Conservation (phyloP, 768 basidiomycete species). For the Amanita phalloides region DNA sequence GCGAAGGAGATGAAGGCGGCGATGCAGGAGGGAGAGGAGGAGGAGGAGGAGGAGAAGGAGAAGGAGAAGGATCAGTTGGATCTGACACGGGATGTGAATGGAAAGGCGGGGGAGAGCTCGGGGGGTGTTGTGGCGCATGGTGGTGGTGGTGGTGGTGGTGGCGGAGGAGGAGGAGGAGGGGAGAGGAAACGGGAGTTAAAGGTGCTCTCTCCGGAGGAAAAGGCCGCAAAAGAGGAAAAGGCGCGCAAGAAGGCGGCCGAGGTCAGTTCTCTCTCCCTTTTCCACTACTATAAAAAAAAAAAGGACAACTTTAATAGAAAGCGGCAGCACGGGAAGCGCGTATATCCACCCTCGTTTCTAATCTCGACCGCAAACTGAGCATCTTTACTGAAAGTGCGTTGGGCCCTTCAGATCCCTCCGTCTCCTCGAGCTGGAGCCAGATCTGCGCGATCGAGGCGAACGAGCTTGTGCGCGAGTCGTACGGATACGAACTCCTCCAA, state of each 20-base stretch:
- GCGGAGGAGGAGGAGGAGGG: too few relatives aligned
- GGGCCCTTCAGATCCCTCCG: conserved; percentile 58
- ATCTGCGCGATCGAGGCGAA: conserved; percentile 78
- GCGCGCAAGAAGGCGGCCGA: conserved; percentile 55
- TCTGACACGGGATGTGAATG: conserved; percentile 24
- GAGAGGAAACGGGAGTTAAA: conserved; percentile 25
- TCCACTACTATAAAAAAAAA: too few relatives aligned
- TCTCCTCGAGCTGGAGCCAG: conserved; percentile 60
- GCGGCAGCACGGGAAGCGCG: conserved; percentile 70
- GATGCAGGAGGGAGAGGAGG: conserved; percentile 73
- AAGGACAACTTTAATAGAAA: conserved; percentile 29
- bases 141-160: too few relatives aligned
- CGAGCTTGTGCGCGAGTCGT: conserved; percentile 81
- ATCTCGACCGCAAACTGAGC: conserved; percentile 70
- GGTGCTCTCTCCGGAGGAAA: conserved; percentile 59
- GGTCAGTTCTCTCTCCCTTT: conserved; percentile 25
- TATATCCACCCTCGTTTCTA: conserved; percentile 65
- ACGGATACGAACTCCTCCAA: conserved; percentile 78
- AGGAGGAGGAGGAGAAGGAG: conserved; percentile 25
- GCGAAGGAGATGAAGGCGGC: conserved; percentile 91
- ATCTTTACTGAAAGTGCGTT: conserved; percentile 83
- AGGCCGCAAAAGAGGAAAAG: conserved; percentile 64
- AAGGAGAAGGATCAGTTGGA: conserved; percentile 24
- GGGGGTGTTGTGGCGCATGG: neutral
- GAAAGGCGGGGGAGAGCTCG: too few relatives aligned